Conservation (phyloP, 2,329 filamentous ascomycete species). For the Escovopsis sp. region DNA sequence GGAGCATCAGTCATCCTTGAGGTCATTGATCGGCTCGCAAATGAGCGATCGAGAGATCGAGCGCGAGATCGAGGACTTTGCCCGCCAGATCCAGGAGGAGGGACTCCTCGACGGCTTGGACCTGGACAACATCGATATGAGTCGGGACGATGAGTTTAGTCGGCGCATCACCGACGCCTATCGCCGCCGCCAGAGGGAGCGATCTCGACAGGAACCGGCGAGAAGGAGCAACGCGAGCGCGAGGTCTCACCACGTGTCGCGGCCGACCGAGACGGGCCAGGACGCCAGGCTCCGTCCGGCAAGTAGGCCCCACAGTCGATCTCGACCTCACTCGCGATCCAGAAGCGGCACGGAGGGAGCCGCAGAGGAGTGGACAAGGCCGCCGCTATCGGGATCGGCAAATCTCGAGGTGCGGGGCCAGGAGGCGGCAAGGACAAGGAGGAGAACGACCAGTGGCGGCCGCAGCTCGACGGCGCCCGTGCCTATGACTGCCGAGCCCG, state of each 20-base stretch:
- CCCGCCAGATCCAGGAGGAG: constrained; percentile 77
- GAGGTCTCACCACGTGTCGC: constrained; percentile 21
- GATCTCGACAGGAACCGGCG: constrained; percentile 32
- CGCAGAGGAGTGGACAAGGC: constrained; percentile 33
- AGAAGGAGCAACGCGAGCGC: constrained; percentile 26
- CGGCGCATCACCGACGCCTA: constrained; percentile 85
- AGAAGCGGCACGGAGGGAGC: constrained; percentile 25
- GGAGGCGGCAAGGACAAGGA: constrained; percentile 22
- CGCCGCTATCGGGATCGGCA: constrained; percentile 22
- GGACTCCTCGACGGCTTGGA: constrained; percentile 79
- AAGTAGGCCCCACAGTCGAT: constrained; percentile 15
- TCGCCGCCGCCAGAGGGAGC: constrained; percentile 54
- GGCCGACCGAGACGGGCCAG: constrained; percentile 8
- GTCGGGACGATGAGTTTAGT: constrained; percentile 77
- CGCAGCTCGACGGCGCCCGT: constrained; percentile 38
- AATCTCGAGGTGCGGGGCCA: constrained; percentile 18
- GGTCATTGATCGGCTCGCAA: constrained; percentile 69
- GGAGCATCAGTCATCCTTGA: constrained; percentile 78
- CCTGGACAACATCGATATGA: constrained; percentile 69
- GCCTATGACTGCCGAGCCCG: constrained; percentile 21
- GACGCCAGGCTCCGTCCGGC: constrained; percentile 16
- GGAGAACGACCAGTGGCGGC: constrained; percentile 38
- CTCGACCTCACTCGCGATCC: constrained; percentile 29
- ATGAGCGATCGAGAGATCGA: constrained; percentile 66
- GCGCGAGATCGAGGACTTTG: constrained; percentile 77